Evolutionary conservation across 2,329 filamentous ascomycete genomes (phyloP), one percentile per base, ranked within the genome.

Genomic region (Colletotrichum incanum): DNA sequence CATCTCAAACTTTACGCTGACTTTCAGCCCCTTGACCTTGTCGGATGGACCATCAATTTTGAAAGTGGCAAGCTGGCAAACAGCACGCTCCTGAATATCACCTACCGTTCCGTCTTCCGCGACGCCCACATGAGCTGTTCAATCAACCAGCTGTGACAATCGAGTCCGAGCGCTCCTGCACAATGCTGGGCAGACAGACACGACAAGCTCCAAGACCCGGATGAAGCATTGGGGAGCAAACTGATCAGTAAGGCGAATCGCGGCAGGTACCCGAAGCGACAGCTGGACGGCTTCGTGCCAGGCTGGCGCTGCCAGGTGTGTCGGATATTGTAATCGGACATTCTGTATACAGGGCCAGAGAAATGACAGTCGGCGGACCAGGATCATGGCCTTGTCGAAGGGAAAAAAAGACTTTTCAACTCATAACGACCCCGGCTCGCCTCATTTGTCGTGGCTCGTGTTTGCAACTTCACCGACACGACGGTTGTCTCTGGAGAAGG

Each of bases 371-470:
- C 59, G 43, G 60, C 52, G 37, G 58, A 37, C 65, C 45, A 47
- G 65, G 65, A 31, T 63, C 56, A 20, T 64, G 49, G 54, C 28
- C 47, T 59, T 50, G 54, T 59, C 45, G 16, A 65, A 50, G 41
- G 16, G 31, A 23, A 31, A 58, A 58, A 60, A 64, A 34, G 39
- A 54, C 59, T 65, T 72, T 65, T 43, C 65, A 59, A 54, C 47
- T 64, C 69, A 63, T 60, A 39, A 49, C 20, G 45, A 72, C 70
- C 70, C 70, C 54, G 59, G 70, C 47, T 47, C 55, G 39, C 41
- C 49, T 72, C 65, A 72, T 72, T 70, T 72, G 65, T 61, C 67
- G 62, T 67, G 59, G 65, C 68, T 71, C 68, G 68, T 71, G 68
- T 71, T 71, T 39, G 47, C 41, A 56, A 43, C 49, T 61, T 71